Base-by-base conservation (phyloP, 169 alveolate genomes). In the Sarcocystis neurona region DNA sequence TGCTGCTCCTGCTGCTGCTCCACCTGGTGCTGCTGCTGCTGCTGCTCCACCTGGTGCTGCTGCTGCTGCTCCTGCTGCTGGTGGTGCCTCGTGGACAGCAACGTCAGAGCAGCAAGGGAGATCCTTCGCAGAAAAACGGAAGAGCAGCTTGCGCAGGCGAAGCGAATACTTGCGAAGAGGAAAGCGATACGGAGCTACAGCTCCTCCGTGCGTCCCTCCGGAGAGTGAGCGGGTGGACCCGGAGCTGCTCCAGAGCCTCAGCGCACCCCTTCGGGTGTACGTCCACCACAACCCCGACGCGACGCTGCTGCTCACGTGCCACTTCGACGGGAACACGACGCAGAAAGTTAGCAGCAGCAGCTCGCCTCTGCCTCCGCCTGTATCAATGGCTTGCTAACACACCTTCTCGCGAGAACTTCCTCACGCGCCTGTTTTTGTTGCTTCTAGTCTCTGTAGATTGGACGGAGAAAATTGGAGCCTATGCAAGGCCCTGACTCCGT, bases 1-100 rank as follows among this genome's bases (percentile, higher is more conserved):
- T n/a, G n/a, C n/a, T n/a, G n/a, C n/a, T n/a, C n/a, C n/a, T n/a
- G n/a, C n/a, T 47, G 41, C 80, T 53, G 56, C 41, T 20, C 30
- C 41, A 72, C 39, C 80, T 39, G 39, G 12, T 10, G 27, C 53
- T 20, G 50, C n/a, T 27, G 12, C 75, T 27, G 75, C 75, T 72
- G 80, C 80, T 72, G 50, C 80, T 72, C 56, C 48, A 10, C 63
- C 63, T 20, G 30, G 30, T 72, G 46, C 80, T 72, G 80, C 80
- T 30, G 34, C 34, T 4, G 2, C 77, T 66, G 77, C 77, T 23
- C 18, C 2, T 66, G 77, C 77, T 66, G 23, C 77, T 66, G 44
- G 77, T n/a, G 44, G 44, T 41, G 2, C 44, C 46, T n/a, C n/a
- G n/a, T n/a, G n/a, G n/a, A n/a, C n/a, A n/a, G n/a, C n/a, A n/a